Conservation (phyloP, 371 early-diverging fungal genomes). For the Syncephalastrum monosporum region DNA sequence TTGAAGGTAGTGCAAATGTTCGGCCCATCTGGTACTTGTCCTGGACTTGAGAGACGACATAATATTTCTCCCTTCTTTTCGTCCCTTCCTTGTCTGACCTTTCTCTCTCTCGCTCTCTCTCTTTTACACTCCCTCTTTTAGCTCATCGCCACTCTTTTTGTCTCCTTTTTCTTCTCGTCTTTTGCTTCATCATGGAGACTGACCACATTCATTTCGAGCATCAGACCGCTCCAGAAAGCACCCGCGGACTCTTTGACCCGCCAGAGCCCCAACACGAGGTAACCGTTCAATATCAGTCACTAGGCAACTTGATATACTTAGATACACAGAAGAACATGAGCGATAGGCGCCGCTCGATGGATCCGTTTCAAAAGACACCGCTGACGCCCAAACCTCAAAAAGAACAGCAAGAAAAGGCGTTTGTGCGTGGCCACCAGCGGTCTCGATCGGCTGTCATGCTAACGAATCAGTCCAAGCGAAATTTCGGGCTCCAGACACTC, state of each 20-base stretch:
- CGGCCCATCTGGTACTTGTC: not conserved
- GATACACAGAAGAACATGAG: not conserved
- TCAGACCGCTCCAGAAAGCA: conserved; percentile 52
- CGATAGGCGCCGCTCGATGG: conserved; percentile 16
- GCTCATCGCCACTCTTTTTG: conserved; percentile 10
- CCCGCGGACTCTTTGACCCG: conserved; percentile 47
- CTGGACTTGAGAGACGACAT: not conserved
- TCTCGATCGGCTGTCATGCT: conserved; percentile 45
- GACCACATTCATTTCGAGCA: conserved; percentile 30
- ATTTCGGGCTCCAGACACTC: conserved; percentile 27
- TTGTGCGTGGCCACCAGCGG: conserved; percentile 36
- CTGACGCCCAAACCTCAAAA: conserved; percentile 12
- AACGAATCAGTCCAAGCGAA: conserved; percentile 20
- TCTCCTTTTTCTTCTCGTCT: conserved; percentile 17
- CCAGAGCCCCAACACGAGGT: conserved; percentile 10
- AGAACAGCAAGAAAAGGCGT: conserved; percentile 8
- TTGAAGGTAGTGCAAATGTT: too few species aligned
- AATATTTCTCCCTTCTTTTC: conserved; percentile 1
- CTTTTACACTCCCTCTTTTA: conserved; percentile 7
- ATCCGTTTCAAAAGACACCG: conserved; percentile 8
- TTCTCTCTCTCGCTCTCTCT: conserved; percentile 1
- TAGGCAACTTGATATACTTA: conserved; percentile 11
- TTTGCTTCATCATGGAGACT: conserved; percentile 23
- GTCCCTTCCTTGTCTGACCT: conserved; percentile 3
- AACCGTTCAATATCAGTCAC: not conserved